phyloP scores from a whole-genome alignment of 257 asterid genomes.

The Lantana camara region DNA sequence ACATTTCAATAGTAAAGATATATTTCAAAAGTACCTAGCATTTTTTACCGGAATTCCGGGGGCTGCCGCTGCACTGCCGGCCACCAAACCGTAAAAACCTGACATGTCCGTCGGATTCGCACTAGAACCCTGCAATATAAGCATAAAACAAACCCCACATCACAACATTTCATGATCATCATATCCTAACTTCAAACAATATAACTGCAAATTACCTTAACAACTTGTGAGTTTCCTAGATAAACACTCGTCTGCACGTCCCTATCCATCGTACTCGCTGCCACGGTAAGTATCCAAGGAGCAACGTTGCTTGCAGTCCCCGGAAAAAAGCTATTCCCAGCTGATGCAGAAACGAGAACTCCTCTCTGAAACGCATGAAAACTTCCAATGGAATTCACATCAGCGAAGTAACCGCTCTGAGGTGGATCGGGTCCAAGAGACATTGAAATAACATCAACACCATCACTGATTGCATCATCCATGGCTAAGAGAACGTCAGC shows the following conservation, averaged over 20 bases:
- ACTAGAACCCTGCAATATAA: slow-evolving; percentile 49
- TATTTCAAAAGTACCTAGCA: too few species aligned
- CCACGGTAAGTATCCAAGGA: slow-evolving; percentile 59
- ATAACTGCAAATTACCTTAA: slow-evolving; percentile 32
- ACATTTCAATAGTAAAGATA: too few species aligned
- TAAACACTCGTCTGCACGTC: slow-evolving; percentile 40
- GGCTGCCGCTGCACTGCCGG: slow-evolving; percentile 53
- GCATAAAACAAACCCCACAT: not conserved
- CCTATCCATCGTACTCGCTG: slow-evolving; percentile 56
- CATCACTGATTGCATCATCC: slow-evolving; percentile 50
- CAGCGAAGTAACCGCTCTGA: slow-evolving; percentile 34
- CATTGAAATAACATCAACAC: slow-evolving; percentile 48
- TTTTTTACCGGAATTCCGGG: slow-evolving; percentile 45
- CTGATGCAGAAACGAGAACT: slow-evolving; percentile 46
- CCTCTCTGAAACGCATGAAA: slow-evolving; percentile 52
- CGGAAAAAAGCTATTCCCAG: slow-evolving; percentile 47
- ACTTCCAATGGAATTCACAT: slow-evolving; percentile 43
- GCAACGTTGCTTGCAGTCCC: slow-evolving; percentile 39
- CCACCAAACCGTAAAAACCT: slow-evolving; percentile 39
- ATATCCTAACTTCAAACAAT: not conserved
- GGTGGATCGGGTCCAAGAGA: slow-evolving; percentile 45
- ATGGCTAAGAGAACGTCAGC: slow-evolving; percentile 49
- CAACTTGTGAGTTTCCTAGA: slow-evolving; percentile 47
- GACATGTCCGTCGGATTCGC: slow-evolving; percentile 45
- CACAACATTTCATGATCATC: slow-evolving; percentile 8